Evolutionary conservation across 495 filamentous ascomycete genomes (phyloP).

Genomic region (Aspergillus asperescens): DNA sequence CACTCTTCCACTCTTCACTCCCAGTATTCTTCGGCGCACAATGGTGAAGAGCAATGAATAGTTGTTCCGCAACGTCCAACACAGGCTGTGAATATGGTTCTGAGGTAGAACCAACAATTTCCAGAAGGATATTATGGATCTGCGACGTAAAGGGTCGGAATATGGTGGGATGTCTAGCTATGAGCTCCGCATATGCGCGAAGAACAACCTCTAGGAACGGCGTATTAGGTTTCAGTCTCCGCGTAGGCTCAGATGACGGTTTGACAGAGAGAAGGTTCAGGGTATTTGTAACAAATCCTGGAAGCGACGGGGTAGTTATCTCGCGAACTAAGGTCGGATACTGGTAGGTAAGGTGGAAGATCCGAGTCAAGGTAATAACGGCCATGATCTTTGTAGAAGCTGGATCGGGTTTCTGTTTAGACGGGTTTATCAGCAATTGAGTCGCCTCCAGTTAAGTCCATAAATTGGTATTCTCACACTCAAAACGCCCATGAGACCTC

Average conservation of each 20-base stretch:
- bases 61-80: conserved; percentile 47
- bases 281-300: conserved; percentile 65
- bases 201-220: conserved; percentile 59
- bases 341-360: conserved; percentile 73
- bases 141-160: conserved; percentile 69
- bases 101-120: conserved; percentile 35
- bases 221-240: conserved; percentile 38
- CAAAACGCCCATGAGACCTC: conserved; percentile 63
- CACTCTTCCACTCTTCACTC: conserved; percentile 66
- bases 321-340: conserved; percentile 80
- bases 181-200: conserved; percentile 57
- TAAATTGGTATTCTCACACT: conserved; percentile 42
- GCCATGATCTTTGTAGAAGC: conserved; percentile 65
- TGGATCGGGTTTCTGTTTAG: conserved; percentile 62
- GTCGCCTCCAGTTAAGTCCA: conserved; percentile 1
- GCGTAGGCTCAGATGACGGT: conserved; percentile 33
- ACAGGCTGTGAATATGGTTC: conserved; percentile 42
- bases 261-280: conserved; percentile 58
- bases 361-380: conserved; percentile 70
- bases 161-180: conserved; percentile 72
- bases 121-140: conserved; percentile 53
- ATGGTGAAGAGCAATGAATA: conserved; percentile 64
- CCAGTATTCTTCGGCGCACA: conserved; percentile 70
- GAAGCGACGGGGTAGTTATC: conserved; percentile 77
- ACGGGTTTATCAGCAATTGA: conserved; percentile 6